These are phyloP conservation scores for Colletotrichum filicis DNA, from an alignment of 2,329 filamentous ascomycete species.

Conservation along the genomic window DNA sequence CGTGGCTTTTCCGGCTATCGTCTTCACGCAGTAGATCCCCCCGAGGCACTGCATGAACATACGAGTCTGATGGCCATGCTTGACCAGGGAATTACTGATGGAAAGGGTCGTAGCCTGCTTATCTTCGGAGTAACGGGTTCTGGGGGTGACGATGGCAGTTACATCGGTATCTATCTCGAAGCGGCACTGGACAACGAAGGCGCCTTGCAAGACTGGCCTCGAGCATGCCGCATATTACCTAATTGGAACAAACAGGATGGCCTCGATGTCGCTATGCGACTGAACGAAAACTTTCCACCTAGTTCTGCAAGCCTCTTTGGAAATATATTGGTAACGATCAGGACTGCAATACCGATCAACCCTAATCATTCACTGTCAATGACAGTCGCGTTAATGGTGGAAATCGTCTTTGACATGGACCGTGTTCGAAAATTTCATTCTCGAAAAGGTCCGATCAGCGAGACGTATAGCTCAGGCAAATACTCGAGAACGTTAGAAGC, in stretches of 20 bases:
- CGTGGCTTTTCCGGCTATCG: background rate
- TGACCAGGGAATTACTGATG: background rate
- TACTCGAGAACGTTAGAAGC: no score
- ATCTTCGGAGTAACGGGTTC: background rate
- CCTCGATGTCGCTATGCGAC: background rate
- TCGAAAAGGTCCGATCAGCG: no score
- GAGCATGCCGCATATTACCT: background rate
- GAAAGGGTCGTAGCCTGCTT: background rate
- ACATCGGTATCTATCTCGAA: constrained; percentile 1
- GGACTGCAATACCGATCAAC: background rate
- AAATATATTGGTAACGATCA: background rate
- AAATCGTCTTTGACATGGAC: background rate
- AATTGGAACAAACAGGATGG: background rate
- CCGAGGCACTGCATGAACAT: background rate
- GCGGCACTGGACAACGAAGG: background rate
- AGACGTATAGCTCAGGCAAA: no score
- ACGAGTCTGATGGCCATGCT: constrained; percentile 9
- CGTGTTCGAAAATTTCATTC: no score
- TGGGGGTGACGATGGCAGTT: background rate
- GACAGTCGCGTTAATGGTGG: background rate
- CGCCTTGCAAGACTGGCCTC: background rate
- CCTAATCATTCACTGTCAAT: background rate
- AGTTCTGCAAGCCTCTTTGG: background rate
- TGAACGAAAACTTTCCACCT: background rate
- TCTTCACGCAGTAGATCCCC: background rate